Evolutionary conservation across 768 basidiomycete species (phyloP).

Genomic region (Tylopilus intermedius): DNA sequence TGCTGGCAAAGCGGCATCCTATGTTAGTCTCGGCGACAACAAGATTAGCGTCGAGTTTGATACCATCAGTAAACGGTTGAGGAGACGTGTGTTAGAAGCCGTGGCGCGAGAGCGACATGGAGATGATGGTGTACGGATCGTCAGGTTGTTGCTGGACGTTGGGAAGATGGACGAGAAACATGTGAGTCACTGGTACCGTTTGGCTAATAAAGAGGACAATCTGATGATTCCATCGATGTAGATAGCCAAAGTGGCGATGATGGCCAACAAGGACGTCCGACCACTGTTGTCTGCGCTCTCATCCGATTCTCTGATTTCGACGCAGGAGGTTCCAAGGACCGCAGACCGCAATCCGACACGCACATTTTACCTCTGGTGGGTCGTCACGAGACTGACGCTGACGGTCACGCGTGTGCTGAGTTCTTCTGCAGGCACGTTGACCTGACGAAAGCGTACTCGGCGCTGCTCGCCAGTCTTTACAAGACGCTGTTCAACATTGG

Average conservation of each 20-base stretch:
- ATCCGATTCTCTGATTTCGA: constrained; percentile 76
- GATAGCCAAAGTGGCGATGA: constrained; percentile 93
- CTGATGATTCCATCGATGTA: constrained; percentile 30
- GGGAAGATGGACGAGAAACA: constrained; percentile 96
- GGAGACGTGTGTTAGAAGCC: constrained; percentile 67
- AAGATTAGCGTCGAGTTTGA: constrained; percentile 82
- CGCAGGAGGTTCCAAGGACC: constrained; percentile 89
- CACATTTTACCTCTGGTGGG: constrained; percentile 88
- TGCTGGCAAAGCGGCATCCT: constrained; percentile 63
- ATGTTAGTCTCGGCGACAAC: constrained; percentile 63
- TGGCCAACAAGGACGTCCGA: constrained; percentile 83
- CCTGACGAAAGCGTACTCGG: constrained; percentile 72
- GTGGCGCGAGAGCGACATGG: constrained; percentile 82
- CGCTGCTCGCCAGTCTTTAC: constrained; percentile 73
- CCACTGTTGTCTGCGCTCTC: constrained; percentile 75
- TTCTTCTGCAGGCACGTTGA: constrained; percentile 73
- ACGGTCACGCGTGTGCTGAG: background rate
- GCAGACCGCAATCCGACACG: constrained; percentile 85
- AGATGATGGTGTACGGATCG: constrained; percentile 73
- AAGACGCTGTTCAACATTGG: constrained; percentile 88
- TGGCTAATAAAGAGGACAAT: background rate
- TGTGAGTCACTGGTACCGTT: constrained; percentile 37
- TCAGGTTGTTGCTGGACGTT: constrained; percentile 70
- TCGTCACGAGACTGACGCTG: background rate
- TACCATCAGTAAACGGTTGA: constrained; percentile 60